These are phyloP conservation scores for Eucalyptus grandis DNA, from an alignment of 345 rosid genomes.

Conservation along the genomic window DNA sequence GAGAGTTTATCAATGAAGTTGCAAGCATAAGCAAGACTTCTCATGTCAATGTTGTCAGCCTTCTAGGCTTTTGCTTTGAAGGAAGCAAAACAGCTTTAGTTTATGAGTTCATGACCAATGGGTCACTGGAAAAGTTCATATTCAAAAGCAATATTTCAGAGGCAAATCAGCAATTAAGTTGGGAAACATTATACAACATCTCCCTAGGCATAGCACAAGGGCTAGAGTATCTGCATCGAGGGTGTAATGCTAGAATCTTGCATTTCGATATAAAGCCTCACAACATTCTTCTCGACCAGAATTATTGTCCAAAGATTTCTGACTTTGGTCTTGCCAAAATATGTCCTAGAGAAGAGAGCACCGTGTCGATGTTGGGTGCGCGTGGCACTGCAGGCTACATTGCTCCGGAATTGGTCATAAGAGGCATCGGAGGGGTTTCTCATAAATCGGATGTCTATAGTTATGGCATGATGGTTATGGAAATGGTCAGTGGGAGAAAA, in stretches of 20 bases:
- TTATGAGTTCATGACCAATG: not conserved
- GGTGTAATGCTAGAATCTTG: not conserved
- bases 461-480: not conserved
- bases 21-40: not conserved
- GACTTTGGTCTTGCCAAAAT: not conserved
- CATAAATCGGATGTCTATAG: not conserved
- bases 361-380: not conserved
- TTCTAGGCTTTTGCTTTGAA: not conserved
- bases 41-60: not conserved
- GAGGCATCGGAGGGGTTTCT: not conserved
- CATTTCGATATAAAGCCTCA: not conserved
- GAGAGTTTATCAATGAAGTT: not conserved
- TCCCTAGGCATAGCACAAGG: not conserved
- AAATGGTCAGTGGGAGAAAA: not conserved
- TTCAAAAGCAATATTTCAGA: not conserved
- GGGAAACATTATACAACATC: not conserved
- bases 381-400: not conserved
- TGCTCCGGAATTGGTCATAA: not conserved
- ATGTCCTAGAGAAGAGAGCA: not conserved
- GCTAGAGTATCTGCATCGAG: not conserved
- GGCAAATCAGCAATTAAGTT: not conserved
- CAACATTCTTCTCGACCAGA: rapidly evolving
- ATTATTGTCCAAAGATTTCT: not conserved
- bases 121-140: not conserved
- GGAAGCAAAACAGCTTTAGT: not conserved